Evolutionary conservation across 768 basidiomycete genomes (phyloP).

Genomic region (Lactarius sp.): DNA sequence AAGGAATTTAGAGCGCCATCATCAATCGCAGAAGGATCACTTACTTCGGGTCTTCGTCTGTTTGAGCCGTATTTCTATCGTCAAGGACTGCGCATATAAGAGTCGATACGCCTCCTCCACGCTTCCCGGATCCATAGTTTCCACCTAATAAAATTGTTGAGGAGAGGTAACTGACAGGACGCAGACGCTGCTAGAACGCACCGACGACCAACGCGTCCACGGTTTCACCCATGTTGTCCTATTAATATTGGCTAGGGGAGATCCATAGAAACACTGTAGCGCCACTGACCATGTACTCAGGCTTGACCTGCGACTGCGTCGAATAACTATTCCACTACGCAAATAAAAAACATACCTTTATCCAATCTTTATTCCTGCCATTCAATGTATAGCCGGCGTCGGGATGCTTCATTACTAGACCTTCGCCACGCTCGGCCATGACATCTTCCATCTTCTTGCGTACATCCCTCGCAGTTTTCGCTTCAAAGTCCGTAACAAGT

Average conservation of each 20-base stretch:
- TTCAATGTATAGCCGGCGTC: conserved; percentile 77
- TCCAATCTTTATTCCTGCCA: conserved; percentile 87
- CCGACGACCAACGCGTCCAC: conserved; percentile 90
- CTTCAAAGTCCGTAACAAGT: conserved; percentile 64
- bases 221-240: conserved; percentile 92
- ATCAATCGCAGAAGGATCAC: conserved; percentile 18
- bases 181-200: conserved; percentile 33
- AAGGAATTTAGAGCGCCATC: conserved; percentile 1
- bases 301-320: conserved; percentile 53
- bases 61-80: conserved; percentile 51
- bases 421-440: conserved; percentile 84
- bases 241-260: background rate
- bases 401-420: conserved; percentile 87
- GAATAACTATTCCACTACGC: background rate
- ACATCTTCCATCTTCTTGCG: conserved; percentile 74
- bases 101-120: conserved; percentile 86
- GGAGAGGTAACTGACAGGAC: background rate
- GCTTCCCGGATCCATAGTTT: conserved; percentile 81
- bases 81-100: conserved; percentile 87
- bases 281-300: conserved; percentile 74
- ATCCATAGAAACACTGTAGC: background rate
- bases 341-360: conserved; percentile 53
- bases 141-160: conserved; percentile 48
- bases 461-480: conserved; percentile 78
- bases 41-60: conserved; percentile 63